Percentiles rank a stretch among this genome's conserved stretches.
phyloP scores from a whole-genome alignment of 2,329 filamentous ascomycete genomes.

The Alternaria solani region DNA sequence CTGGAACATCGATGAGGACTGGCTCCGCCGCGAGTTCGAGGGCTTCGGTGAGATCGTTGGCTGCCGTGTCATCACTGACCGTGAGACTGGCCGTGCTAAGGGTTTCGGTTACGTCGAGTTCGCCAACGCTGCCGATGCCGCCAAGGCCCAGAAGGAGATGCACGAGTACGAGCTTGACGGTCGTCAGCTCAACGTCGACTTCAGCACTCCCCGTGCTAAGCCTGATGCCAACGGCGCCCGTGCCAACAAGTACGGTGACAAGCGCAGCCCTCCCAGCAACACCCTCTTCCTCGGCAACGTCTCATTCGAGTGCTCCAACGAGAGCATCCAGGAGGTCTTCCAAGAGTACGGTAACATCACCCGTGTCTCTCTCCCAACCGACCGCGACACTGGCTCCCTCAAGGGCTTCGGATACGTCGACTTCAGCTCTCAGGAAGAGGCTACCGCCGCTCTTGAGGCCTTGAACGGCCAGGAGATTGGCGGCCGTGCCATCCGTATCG shows the following conservation, averaged over 20 bases:
- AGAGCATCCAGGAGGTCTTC: conserved; percentile 77
- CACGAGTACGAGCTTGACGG: conserved; percentile 77
- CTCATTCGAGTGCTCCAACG: conserved; percentile 82
- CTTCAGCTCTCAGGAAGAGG: conserved; percentile 83
- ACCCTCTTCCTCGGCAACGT: conserved; percentile 94
- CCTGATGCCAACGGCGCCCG: conserved; percentile 60
- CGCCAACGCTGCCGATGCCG: conserved; percentile 69
- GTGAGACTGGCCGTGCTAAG: conserved; percentile 81
- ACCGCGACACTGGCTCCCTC: conserved; percentile 80
- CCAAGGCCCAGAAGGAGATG: conserved; percentile 77
- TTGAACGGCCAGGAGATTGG: conserved; percentile 76
- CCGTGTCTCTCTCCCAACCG: conserved; percentile 86
- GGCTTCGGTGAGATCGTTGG: conserved; percentile 75
- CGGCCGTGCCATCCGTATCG: conserved; percentile 80
- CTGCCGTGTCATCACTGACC: conserved; percentile 84
- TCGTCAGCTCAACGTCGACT: conserved; percentile 80
- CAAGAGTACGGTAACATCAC: conserved; percentile 73
- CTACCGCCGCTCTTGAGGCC: conserved; percentile 74
- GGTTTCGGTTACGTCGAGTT: conserved; percentile 96
- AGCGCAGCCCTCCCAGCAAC: conserved; percentile 78
- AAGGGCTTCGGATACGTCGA: conserved; percentile 95
- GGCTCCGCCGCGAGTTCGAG: conserved; percentile 82
- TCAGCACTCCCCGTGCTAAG: conserved; percentile 71
- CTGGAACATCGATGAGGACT: conserved; percentile 88
- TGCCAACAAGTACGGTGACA: conserved; percentile 77